Evolutionary conservation across 371 early-diverging fungal genomes (phyloP).

Genomic region (Apophysomyces sp.): DNA sequence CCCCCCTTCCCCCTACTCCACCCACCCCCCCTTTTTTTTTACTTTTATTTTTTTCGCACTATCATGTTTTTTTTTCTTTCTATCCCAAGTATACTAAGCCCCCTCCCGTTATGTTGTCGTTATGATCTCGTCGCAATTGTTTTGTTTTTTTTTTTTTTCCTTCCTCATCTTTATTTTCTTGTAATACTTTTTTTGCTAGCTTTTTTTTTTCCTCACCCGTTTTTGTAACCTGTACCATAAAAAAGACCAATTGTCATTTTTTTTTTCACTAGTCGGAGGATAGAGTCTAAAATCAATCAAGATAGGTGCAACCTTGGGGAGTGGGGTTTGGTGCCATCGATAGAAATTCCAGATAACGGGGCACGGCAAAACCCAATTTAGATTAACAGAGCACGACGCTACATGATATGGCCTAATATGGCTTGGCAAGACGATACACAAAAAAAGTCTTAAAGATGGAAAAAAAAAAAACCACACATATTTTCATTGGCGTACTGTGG

Average conservation of each 20-base stretch:
- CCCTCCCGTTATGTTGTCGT: not conserved
- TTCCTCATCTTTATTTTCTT: too few species aligned
- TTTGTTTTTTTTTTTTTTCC: not conserved
- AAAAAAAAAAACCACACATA: not conserved
- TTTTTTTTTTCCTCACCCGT: not conserved
- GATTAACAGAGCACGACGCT: not conserved
- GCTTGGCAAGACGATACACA: not conserved
- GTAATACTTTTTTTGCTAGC: slow-evolving; percentile 1
- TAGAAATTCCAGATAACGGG: slow-evolving; percentile 1
- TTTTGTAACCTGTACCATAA: not conserved
- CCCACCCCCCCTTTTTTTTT: not conserved
- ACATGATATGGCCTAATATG: not conserved
- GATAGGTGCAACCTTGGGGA: too few species aligned
- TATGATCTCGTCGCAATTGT: not conserved
- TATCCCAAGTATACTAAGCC: not conserved
- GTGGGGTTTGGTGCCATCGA: too few species aligned
- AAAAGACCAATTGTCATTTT: not conserved
- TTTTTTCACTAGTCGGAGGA: not conserved
- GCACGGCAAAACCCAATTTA: not conserved
- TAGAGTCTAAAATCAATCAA: not conserved
- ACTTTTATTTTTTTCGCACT: not conserved
- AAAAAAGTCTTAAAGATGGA: not conserved
- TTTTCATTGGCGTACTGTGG: not conserved
- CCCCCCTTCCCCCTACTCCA: not conserved
- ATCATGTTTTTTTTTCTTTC: not conserved